Evolutionary conservation across 2,329 filamentous ascomycete genomes (phyloP), one percentile per base, ranked within the genome.

Genomic region (Phaeomoniella chlamydospora): DNA sequence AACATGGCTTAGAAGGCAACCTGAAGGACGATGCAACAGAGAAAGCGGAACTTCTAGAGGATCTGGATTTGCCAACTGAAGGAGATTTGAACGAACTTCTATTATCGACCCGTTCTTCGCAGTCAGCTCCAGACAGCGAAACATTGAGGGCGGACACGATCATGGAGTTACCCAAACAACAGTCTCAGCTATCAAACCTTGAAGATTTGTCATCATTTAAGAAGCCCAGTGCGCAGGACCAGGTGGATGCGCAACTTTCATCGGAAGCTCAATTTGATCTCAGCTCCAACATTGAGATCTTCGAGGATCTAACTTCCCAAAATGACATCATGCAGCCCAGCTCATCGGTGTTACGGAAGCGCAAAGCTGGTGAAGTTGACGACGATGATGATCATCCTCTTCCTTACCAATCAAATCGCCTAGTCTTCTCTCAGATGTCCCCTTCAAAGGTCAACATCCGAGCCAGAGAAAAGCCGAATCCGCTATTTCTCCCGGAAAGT

Each of bases 361-460:
- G 22, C 6, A 26, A 26, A 26, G 22, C n/a, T 9, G 22, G n/a
- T 26, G 22, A 26, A n/a, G 9, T 26, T 6, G 22, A 26, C n/a
- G 22, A 26, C 9, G 22, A 26, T 6, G n/a, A 9, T n/a, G n/a
- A 6, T 26, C n/a, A 6, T 6, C 9, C 22, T 26, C n/a, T 26
- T n/a, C 22, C 22, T 9, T n/a, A n/a, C n/a, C n/a, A n/a, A n/a
- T 26, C 32, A 6, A 18, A 34, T 9, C 32, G 32, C 6, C 11
- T 10, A 18, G 16, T 18, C 6, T 17, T 34, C 11, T 15, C 32
- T 6, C 16, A 34, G 6, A 34, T 34, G 32, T 17, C 32, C 4
- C 32, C 32, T 18, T 34, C 32, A 9, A 15, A 34, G 17, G 9
- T 34, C 32, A 34, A 34, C 32, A 18, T 18, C 17, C 32, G 32